phyloP scores from a whole-genome alignment of 2,329 filamentous ascomycete species.

The Epichloe elymi region DNA sequence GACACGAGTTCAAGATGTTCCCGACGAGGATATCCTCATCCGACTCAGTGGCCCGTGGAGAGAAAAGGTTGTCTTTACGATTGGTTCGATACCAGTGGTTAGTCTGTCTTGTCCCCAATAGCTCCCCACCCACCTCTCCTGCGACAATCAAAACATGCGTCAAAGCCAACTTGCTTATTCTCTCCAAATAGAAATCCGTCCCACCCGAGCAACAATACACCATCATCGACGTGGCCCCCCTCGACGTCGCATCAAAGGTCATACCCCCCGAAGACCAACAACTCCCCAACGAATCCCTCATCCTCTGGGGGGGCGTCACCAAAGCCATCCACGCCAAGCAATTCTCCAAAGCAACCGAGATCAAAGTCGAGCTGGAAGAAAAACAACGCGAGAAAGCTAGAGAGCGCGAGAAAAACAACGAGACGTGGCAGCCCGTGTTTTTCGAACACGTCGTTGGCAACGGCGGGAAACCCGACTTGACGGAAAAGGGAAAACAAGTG shows the following conservation, averaged over 20 bases:
- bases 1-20: conserved; percentile 69
- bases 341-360: conserved; percentile 66
- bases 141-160: not conserved
- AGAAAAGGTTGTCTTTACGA: conserved; percentile 48
- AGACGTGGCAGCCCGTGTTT: conserved; percentile 75
- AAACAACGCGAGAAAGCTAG: conserved; percentile 73
- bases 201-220: conserved; percentile 50
- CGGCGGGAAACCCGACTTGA: conserved; percentile 41
- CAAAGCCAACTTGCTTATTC: not conserved
- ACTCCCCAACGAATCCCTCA: conserved; percentile 77
- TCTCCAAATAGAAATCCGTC: conserved; percentile 22
- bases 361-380: conserved; percentile 90
- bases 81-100: conserved; percentile 49
- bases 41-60: conserved; percentile 81
- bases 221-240: conserved; percentile 72
- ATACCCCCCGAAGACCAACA: conserved; percentile 77
- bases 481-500: conserved; percentile 37
- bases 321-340: conserved; percentile 73
- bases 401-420: conserved; percentile 56
- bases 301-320: conserved; percentile 82
- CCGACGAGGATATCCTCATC: conserved; percentile 70
- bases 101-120: conserved; percentile 18
- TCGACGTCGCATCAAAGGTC: conserved; percentile 65
- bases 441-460: conserved; percentile 53
- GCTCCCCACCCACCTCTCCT: not conserved